Evolutionary conservation across 2,329 filamentous ascomycete genomes (phyloP).

Genomic region (Rhynchosporium agropyri): DNA sequence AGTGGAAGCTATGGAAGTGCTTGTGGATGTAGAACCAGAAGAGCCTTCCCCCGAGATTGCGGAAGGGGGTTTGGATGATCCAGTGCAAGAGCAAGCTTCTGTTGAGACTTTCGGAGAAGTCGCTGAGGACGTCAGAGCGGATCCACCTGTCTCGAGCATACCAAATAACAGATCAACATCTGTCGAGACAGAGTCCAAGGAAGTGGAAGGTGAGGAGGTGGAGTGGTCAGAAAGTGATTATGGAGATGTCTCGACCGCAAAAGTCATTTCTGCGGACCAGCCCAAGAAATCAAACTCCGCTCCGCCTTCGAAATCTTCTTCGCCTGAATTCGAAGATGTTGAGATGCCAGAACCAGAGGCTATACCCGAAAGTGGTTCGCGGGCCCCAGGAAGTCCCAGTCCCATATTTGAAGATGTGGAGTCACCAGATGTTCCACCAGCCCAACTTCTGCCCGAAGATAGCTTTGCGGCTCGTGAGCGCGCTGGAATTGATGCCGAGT

Average conservation of each 20-base stretch:
- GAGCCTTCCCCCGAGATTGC: background rate
- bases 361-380: background rate
- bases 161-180: slow-evolving; percentile 34
- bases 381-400: slow-evolving; percentile 26
- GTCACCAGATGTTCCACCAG: slow-evolving; percentile 22
- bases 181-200: slow-evolving; percentile 8
- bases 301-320: slow-evolving; percentile 44
- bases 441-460: slow-evolving; percentile 14
- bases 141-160: slow-evolving; percentile 35
- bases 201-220: slow-evolving; percentile 41
- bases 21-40: background rate
- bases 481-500: slow-evolving; percentile 45
- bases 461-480: slow-evolving; percentile 27
- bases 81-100: slow-evolving; percentile 28
- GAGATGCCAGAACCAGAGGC: slow-evolving; percentile 33
- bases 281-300: slow-evolving; percentile 20
- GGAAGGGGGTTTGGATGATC: slow-evolving; percentile 4
- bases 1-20: background rate
- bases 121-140: slow-evolving; percentile 41
- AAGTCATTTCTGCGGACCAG: slow-evolving; percentile 1
- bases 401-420: slow-evolving; percentile 36
- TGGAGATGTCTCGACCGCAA: slow-evolving; percentile 33
- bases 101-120: slow-evolving; percentile 28
- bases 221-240: slow-evolving; percentile 59
- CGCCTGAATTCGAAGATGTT: slow-evolving; percentile 56